A percentile compares a stretch with the other conserved stretches of the same genome.
These are phyloP conservation scores for Priceomyces fermenticarens DNA, from an alignment of 805 yeast genomes.

Conservation along the genomic window DNA sequence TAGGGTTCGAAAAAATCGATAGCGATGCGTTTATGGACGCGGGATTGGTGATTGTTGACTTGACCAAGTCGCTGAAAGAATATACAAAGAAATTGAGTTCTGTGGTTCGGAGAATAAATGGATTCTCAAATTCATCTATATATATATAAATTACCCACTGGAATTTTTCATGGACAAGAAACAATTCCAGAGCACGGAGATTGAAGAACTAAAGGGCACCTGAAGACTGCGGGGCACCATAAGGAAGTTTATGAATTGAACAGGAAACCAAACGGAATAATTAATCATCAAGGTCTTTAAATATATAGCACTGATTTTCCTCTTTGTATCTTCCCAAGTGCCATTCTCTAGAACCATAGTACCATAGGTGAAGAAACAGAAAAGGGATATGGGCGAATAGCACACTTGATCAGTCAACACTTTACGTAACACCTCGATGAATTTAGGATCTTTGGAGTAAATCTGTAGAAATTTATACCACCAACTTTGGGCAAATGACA, in stretches of 20 bases:
- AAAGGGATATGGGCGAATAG: constrained; percentile 83
- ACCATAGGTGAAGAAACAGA: constrained; percentile 79
- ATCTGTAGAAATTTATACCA: constrained; percentile 88
- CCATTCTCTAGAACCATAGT: constrained; percentile 79
- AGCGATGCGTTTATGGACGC: constrained; percentile 40
- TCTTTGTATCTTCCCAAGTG: constrained; percentile 56
- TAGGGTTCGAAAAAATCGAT: constrained; percentile 55
- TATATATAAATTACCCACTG: constrained; percentile 18
- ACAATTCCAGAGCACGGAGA: constrained; percentile 94
- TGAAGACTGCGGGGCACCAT: constrained; percentile 70
- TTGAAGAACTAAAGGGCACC: constrained; percentile 83
- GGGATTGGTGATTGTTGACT: constrained; percentile 12
- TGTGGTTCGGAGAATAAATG: constrained; percentile 20
- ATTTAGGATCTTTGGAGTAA: constrained; percentile 77
- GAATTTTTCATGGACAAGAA: constrained; percentile 77
- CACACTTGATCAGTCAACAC: constrained; percentile 87
- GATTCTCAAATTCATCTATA: constrained; percentile 27
- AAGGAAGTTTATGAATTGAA: constrained; percentile 72
- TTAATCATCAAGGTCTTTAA: constrained; percentile 65
- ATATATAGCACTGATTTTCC: constrained; percentile 65
- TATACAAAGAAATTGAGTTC: constrained; percentile 14
- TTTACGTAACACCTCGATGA: constrained; percentile 79
- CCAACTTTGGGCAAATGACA: constrained; percentile 79
- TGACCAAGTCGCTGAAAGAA: constrained; percentile 5
- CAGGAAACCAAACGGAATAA: constrained; percentile 78